phyloP scores from a whole-genome alignment of 2,329 filamentous ascomycete genomes.

The Cladophialophora chaetospira region DNA sequence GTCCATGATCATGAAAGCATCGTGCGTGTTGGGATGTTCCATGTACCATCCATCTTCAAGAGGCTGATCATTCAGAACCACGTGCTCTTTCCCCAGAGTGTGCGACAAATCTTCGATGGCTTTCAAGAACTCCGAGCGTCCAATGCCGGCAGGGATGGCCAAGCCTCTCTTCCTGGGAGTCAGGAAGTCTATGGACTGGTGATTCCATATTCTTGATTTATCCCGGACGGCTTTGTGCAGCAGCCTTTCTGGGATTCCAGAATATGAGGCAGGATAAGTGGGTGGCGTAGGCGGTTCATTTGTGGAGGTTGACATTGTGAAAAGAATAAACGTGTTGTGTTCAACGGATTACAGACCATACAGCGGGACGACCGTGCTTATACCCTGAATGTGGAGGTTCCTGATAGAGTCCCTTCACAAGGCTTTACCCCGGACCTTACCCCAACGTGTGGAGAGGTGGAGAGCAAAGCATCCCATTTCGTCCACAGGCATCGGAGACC shows the following conservation, averaged over 20 bases:
- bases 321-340: neutral
- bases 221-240: conserved; percentile 7
- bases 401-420: neutral
- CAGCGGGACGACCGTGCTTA: neutral
- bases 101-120: conserved; percentile 28
- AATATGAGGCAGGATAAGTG: neutral
- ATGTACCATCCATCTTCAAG: conserved; percentile 41
- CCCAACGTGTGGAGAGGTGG: conserved; percentile 9
- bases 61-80: conserved; percentile 31
- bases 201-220: conserved; percentile 1
- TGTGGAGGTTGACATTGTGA: neutral
- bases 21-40: conserved; percentile 42
- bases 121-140: conserved; percentile 18
- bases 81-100: conserved; percentile 28
- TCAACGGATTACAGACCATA: neutral
- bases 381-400: conserved; percentile 2
- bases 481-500: neutral
- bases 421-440: neutral
- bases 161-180: conserved; percentile 6
- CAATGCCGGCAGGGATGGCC: conserved; percentile 15
- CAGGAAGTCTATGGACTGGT: conserved; percentile 1
- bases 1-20: conserved; percentile 46
- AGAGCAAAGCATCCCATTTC: neutral
- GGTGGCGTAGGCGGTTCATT: neutral
- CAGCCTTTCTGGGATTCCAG: conserved; percentile 9